A percentile compares a stretch with the other conserved stretches of the same genome.
phyloP scores from a whole-genome alignment of 2,329 filamentous ascomycete species.

The Penicillium paneum region DNA sequence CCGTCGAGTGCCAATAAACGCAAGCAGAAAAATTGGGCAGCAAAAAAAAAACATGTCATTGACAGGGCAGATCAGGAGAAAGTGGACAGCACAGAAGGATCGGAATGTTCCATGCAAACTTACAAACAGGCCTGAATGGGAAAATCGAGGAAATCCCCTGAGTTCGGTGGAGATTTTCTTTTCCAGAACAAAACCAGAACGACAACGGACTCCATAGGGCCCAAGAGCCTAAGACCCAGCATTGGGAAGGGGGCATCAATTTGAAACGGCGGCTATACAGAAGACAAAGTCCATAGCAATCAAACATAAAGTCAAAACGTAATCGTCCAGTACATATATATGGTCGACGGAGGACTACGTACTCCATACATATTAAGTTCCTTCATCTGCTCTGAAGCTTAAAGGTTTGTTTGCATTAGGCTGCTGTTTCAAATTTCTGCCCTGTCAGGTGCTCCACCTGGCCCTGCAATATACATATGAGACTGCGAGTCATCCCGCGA shows the following conservation, averaged over 20 bases:
- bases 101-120: constrained; percentile 9
- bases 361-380: too few relatives aligned
- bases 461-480: constrained; percentile 20
- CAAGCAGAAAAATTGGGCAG: not conserved
- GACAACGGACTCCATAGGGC: not conserved
- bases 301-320: too few relatives aligned
- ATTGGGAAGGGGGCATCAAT: not conserved
- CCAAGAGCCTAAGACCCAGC: constrained; percentile 2
- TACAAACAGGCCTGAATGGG: constrained; percentile 16
- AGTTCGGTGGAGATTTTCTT: constrained; percentile 15
- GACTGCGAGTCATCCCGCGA: constrained; percentile 19
- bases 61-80: constrained; percentile 10
- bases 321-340: not conserved
- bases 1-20: not conserved
- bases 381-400: not conserved
- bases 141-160: constrained; percentile 13
- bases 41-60: not conserved
- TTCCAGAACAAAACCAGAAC: constrained; percentile 17
- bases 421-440: not conserved
- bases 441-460: constrained; percentile 15
- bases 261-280: not conserved
- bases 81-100: constrained; percentile 6
- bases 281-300: too few relatives aligned
- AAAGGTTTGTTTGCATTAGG: constrained; percentile 2
- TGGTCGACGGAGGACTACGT: not conserved